Evolutionary conservation across 345 rosid species (phyloP), one percentile per base, ranked within the genome.

Genomic region (Brassica juncea): DNA sequence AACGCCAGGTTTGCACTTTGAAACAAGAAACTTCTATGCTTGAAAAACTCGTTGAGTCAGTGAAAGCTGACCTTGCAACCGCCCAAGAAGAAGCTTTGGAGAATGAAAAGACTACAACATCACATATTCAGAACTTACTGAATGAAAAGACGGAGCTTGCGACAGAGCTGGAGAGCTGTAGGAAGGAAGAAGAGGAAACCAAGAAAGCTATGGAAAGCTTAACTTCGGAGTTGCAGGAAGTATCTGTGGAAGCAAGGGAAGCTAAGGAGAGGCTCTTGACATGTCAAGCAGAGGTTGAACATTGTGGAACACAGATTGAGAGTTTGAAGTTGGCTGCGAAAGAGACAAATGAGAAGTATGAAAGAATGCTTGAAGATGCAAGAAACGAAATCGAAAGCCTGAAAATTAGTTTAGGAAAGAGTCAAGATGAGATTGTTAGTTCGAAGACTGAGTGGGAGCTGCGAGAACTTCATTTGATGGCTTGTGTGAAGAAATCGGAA

Each of bases 201-300:
- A 92, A 92, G 87, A 88, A 90, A 84, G 94, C 91, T 54, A 87
- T 86, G 86, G 98, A 90, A 80, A 88, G 91, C 71, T 82, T 94
- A 73, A 90, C 90, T 55, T 86, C 88, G 58, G 93, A 95, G 68
- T 86, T 90, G 66, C 97, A 92, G 68, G 94, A 89, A 86, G 97
- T 87, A 65, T 89, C 94, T 55, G 80, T 81, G 11, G 98, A 94
- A 87, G 88, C 92, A 30, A 88, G 87, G 77, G 93, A 92, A 73
- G 86, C 86, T 1, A 86, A 92, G 82, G 96, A 88, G 82, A 86
- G 83, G 82, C 87, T 94, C 37, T 70, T 92, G 72, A 84, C 83
- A 78, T 77, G 80, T 80, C 88, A 54, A 54, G 59, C 10, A 16
- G 59, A 54, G 59, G 10, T 54, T 54, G 59, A 54, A 54, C 10